Percentiles rank a stretch among this genome's conserved stretches.
Evolutionary conservation across 768 basidiomycete genomes (phyloP).

Genomic region (Melanogaster broomeanus): DNA sequence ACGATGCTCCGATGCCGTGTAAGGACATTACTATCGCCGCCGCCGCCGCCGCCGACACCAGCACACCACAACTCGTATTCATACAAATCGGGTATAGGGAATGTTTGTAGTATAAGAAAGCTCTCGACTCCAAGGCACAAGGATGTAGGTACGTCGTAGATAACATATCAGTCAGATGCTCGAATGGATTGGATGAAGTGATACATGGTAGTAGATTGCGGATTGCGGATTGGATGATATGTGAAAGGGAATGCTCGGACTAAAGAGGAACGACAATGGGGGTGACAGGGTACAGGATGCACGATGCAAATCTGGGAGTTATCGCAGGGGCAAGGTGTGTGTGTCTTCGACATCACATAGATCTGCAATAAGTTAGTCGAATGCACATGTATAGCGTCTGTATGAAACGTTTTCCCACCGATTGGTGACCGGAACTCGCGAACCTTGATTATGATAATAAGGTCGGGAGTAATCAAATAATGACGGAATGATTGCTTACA

Average conservation of each 20-base stretch:
- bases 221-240: not conserved
- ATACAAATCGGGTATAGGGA: not conserved
- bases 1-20: too few species aligned
- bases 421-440: conserved; percentile 34
- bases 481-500: conserved; percentile 16
- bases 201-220: not conserved
- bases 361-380: conserved; percentile 19
- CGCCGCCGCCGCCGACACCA: too few species aligned
- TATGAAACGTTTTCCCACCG: conserved; percentile 20
- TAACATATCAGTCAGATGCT: conserved; percentile 8
- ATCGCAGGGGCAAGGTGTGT: conserved; percentile 21
- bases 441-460: conserved; percentile 23
- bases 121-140: not conserved
- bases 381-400: not conserved
- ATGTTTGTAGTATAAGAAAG: not conserved
- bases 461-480: not conserved
- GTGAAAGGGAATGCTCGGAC: not conserved
- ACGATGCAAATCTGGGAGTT: conserved; percentile 5
- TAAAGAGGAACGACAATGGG: not conserved
- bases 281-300: too few species aligned
- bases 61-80: not conserved
- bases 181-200: not conserved
- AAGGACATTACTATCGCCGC: too few species aligned
- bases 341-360: conserved; percentile 29
- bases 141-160: conserved; percentile 1